Conservation (phyloP, 768 basidiomycete genomes). For the Podaxis rugospora region DNA sequence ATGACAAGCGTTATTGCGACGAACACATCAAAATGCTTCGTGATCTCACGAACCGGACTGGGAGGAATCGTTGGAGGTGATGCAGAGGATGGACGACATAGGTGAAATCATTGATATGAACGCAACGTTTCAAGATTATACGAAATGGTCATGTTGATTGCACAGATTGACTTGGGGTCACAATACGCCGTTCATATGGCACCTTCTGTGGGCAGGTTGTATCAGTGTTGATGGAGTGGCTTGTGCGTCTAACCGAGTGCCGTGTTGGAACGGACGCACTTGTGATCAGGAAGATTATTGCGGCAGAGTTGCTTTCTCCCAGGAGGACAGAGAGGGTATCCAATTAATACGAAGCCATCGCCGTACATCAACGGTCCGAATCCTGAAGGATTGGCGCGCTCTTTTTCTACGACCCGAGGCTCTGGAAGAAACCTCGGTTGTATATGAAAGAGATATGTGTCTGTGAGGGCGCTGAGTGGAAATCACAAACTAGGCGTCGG, state of each 20-base stretch:
- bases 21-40: slow-evolving; percentile 76
- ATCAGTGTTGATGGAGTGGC: slow-evolving; percentile 82
- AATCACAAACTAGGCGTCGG: slow-evolving; percentile 77
- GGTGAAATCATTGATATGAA: slow-evolving; percentile 85
- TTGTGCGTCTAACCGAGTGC: slow-evolving; percentile 73
- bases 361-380: slow-evolving; percentile 39
- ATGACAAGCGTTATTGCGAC: slow-evolving; percentile 92
- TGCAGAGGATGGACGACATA: slow-evolving; percentile 75
- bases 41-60: slow-evolving; percentile 49
- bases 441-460: slow-evolving; percentile 79
- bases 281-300: slow-evolving; percentile 68
- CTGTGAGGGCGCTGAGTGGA: slow-evolving; percentile 65
- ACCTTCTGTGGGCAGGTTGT: slow-evolving; percentile 86
- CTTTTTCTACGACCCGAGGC: slow-evolving; percentile 74
- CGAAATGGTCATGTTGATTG: slow-evolving; percentile 73
- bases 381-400: slow-evolving; percentile 66
- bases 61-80: slow-evolving; percentile 54
- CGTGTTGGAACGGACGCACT: slow-evolving; percentile 64
- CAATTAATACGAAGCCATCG: slow-evolving; percentile 24
- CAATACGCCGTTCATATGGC: slow-evolving; percentile 81
- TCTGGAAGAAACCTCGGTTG: slow-evolving; percentile 83
- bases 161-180: slow-evolving; percentile 89
- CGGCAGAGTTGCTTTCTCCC: slow-evolving; percentile 61
- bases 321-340: slow-evolving; percentile 41
- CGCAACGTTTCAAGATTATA: slow-evolving; percentile 48